Percentiles rank a stretch among this genome's conserved stretches.
phyloP scores from a whole-genome alignment of 306 rosid genomes.

The Rosa persica region DNA sequence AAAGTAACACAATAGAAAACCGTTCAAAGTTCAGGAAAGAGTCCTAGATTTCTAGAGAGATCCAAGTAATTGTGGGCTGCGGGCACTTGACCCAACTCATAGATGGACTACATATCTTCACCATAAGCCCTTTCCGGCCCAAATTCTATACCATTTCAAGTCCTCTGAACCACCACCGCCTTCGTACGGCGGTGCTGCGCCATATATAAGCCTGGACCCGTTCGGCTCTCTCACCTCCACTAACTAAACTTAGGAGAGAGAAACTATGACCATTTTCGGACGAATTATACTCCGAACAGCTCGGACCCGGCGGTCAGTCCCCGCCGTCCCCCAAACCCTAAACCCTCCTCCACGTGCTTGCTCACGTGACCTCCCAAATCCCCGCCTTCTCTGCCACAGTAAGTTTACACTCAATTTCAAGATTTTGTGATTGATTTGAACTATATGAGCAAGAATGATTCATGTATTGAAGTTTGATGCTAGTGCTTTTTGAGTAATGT shows the following conservation, averaged over 20 bases:
- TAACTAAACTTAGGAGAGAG: background rate
- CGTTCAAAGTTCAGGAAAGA: no score
- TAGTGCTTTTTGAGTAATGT: background rate
- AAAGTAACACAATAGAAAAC: no score
- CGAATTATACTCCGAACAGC: constrained; percentile 38
- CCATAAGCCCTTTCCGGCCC: background rate
- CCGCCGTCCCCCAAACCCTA: constrained; percentile 46
- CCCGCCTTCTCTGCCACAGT: constrained; percentile 34
- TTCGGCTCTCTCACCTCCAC: background rate
- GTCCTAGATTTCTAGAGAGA: no score
- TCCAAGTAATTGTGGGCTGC: background rate
- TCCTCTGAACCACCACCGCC: background rate
- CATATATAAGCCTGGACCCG: background rate
- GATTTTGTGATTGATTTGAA: background rate
- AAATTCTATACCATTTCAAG: background rate
- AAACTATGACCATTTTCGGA: constrained; percentile 43
- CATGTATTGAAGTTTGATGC: background rate
- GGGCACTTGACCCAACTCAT: background rate
- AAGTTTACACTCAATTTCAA: constrained; percentile 14
- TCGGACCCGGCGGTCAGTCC: constrained; percentile 32
- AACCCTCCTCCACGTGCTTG: constrained; percentile 31
- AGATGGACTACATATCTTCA: background rate
- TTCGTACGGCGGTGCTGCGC: background rate
- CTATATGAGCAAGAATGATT: background rate
- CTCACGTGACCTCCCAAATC: constrained; percentile 23